Percentiles rank a stretch among this genome's conserved stretches.
phyloP scores from a whole-genome alignment of 495 filamentous ascomycete species.

The Daldinia loculata region DNA sequence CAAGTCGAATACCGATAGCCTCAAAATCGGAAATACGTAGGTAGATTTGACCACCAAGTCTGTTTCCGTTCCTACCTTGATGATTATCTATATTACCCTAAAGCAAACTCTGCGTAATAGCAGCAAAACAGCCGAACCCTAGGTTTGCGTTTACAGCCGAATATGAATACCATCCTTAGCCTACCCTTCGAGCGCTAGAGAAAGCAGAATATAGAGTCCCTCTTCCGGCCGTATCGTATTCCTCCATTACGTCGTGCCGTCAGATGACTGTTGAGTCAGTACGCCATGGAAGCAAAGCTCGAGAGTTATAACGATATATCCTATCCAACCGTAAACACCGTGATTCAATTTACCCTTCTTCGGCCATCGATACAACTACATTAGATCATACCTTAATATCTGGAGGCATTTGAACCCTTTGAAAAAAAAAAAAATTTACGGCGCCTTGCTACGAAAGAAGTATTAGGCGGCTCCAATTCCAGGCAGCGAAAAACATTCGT shows the following conservation, averaged over 20 bases:
- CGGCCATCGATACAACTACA: no score
- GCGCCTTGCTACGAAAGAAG: no score
- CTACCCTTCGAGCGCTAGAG: neutral
- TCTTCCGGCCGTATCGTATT: neutral
- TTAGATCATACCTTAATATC: no score
- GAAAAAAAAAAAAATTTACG: no score
- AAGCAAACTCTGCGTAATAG: neutral
- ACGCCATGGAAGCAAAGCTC: neutral
- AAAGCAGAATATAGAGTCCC: neutral
- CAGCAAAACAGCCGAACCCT: neutral
- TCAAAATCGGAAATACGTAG: neutral
- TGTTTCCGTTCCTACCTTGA: neutral
- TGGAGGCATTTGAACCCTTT: no score
- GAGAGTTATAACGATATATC: neutral
- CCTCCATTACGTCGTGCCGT: no score
- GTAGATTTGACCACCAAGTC: neutral
- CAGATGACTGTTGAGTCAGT: no score
- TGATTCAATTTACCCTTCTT: no score
- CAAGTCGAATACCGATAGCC: neutral
- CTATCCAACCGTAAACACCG: no score
- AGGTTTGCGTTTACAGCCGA: neutral
- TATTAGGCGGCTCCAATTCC: no score
- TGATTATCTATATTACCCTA: neutral
- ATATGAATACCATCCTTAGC: neutral
- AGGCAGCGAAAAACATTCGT: no score